phyloP scores from a whole-genome alignment of 2,329 filamentous ascomycete species.

The Cadophora sp. region DNA sequence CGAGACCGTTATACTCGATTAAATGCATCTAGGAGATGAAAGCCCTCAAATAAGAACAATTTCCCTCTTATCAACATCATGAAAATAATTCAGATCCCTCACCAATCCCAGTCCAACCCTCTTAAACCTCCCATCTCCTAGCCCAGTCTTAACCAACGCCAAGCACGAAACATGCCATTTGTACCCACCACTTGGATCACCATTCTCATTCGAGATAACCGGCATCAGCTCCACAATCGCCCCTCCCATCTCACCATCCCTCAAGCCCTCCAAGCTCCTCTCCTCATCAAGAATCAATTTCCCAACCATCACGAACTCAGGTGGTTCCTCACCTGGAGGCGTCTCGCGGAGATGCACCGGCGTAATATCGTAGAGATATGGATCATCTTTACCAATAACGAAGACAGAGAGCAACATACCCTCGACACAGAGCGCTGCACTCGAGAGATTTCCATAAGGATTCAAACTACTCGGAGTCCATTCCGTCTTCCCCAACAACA shows the following conservation, averaged over 20 bases:
- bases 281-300: slow-evolving; percentile 13
- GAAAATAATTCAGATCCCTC: background rate
- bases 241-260: background rate
- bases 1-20: background rate
- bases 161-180: slow-evolving; percentile 7
- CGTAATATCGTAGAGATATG: background rate
- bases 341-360: background rate
- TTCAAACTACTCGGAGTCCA: background rate
- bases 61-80: slow-evolving; percentile 8
- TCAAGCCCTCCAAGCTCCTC: slow-evolving; percentile 1
- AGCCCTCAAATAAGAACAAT: background rate
- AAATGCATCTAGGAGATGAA: too few relatives aligned
- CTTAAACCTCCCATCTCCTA: background rate
- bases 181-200: background rate
- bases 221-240: background rate
- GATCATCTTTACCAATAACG: slow-evolving; percentile 2
- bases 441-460: slow-evolving; percentile 3
- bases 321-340: background rate
- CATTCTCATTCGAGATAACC: background rate
- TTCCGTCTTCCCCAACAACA: background rate
- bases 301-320: background rate
- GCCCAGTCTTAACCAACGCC: background rate
- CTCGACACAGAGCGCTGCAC: background rate
- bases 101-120: slow-evolving; percentile 2
- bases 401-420: slow-evolving; percentile 9